Base-by-base conservation (phyloP, 441 rosid species). In the Arabidopsis hybrid region DNA sequence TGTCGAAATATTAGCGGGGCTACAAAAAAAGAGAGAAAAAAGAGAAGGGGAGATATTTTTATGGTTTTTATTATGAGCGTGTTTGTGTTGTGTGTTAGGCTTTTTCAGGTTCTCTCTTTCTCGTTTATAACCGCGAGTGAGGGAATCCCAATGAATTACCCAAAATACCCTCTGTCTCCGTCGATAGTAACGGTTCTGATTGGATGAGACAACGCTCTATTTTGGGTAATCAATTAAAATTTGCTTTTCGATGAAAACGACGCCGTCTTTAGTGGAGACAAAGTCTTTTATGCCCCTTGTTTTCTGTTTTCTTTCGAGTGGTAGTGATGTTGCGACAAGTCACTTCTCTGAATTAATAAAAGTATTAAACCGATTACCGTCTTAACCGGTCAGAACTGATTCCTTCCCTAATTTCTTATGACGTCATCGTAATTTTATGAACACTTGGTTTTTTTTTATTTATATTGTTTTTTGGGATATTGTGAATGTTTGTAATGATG, bases 171-270 rank as follows among this genome's bases (percentile, higher is more conserved):
- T 78, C 64, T 60, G 60, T 46, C 73, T 10, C 60, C 29, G 36
- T 35, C 60, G 5, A 4, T 45, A 1, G 53, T 59, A 77, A 77
- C 77, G 77, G 73, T 43, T 77, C 50, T 77, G 60, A 77, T 67
- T 78, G 81, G 77, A 55, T 65, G 77, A 56, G 60, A 66, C 65
- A 72, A 12, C 14, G 73, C 73, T 72, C 81, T 78, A 78, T 72
- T 78, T 78, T 72, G 55, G 81, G 81, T 52, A 77, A 67, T 78
- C 8, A 2, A 50, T 51, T 6, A 21, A 46, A 8, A 10, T 26
- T 1, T 72, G 69, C 80, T 78, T 78, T 78, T 66, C 46, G 49
- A 42, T 5, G 77, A 78, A 72, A 67, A 72, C 74, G 81, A 78
- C 81, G 73, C 60, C 77, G 81, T 78, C 11, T 2, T 0, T 0